Percentiles rank a stretch among this genome's conserved stretches.
phyloP scores from a whole-genome alignment of 352 stramenopile genomes.

The Pythium coloratum region DNA sequence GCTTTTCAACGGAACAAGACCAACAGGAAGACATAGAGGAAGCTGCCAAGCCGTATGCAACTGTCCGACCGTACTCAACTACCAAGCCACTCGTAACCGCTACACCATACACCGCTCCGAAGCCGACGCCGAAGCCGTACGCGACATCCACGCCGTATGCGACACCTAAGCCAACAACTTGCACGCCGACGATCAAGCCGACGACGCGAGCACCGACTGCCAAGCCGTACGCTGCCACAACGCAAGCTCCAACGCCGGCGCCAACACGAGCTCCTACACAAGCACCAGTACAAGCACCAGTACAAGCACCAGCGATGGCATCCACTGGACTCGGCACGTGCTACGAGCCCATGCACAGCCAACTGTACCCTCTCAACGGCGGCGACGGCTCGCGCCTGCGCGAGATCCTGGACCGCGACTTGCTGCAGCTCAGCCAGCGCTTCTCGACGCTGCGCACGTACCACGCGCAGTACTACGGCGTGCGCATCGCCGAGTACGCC shows the following conservation, averaged over 20 bases:
- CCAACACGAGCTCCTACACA: not conserved
- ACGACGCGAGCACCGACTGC: not conserved
- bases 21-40: not conserved
- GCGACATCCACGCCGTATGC: not conserved
- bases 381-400: slow-evolving; percentile 14
- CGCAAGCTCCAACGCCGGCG: not conserved
- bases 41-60: not conserved
- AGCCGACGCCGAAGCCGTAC: not conserved
- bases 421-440: slow-evolving; percentile 28
- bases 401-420: slow-evolving; percentile 31
- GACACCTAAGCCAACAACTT: not conserved
- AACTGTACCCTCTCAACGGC: slow-evolving; percentile 24
- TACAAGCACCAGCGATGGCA: not conserved
- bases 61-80: not conserved
- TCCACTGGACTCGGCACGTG: slow-evolving; percentile 19
- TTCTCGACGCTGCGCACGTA: slow-evolving; percentile 38
- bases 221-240: not conserved
- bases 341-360: slow-evolving; percentile 31
- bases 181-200: not conserved
- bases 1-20: not conserved
- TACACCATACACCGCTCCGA: not conserved
- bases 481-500: slow-evolving; percentile 31
- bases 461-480: slow-evolving; percentile 35
- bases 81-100: not conserved
- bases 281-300: not conserved